Evolutionary conservation across 176 grass and related monocot genomes (phyloP).

Genomic region (Triticum turgidum): DNA sequence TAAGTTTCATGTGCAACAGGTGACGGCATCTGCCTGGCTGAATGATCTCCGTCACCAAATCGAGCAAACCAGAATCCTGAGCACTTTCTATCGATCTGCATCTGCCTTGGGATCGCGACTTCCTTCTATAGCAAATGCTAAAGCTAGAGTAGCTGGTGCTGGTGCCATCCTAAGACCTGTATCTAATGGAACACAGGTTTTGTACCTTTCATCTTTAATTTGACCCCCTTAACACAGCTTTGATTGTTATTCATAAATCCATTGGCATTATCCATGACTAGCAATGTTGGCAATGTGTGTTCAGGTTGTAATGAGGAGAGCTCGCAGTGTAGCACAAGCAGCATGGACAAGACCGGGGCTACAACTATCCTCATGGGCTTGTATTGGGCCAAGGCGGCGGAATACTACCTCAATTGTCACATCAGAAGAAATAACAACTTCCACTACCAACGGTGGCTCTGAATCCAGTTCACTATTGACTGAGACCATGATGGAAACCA

Average conservation of each 20-base stretch:
- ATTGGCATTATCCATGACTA: neutral
- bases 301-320: slow-evolving; percentile 93
- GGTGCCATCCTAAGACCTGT: slow-evolving; percentile 95
- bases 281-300: slow-evolving; percentile 20
- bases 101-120: slow-evolving; percentile 88
- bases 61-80: slow-evolving; percentile 89
- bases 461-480: slow-evolving; percentile 47
- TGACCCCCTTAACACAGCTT: slow-evolving; percentile 5
- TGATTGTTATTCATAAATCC: neutral
- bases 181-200: slow-evolving; percentile 87
- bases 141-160: slow-evolving; percentile 87
- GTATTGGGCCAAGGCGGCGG: slow-evolving; percentile 75
- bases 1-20: slow-evolving; percentile 46
- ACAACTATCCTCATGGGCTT: slow-evolving; percentile 87
- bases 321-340: slow-evolving; percentile 79
- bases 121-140: slow-evolving; percentile 96
- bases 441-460: slow-evolving; percentile 12
- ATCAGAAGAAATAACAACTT: slow-evolving; percentile 42
- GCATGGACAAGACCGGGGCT: slow-evolving; percentile 73
- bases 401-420: slow-evolving; percentile 54
- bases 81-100: slow-evolving; percentile 92
- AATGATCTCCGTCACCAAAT: slow-evolving; percentile 96
- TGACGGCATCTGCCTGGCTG: slow-evolving; percentile 92
- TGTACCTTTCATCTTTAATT: slow-evolving; percentile 11
- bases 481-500: slow-evolving; percentile 46